Base-by-base conservation (phyloP, 129 eudicot genomes). In the Lonicera japonica region DNA sequence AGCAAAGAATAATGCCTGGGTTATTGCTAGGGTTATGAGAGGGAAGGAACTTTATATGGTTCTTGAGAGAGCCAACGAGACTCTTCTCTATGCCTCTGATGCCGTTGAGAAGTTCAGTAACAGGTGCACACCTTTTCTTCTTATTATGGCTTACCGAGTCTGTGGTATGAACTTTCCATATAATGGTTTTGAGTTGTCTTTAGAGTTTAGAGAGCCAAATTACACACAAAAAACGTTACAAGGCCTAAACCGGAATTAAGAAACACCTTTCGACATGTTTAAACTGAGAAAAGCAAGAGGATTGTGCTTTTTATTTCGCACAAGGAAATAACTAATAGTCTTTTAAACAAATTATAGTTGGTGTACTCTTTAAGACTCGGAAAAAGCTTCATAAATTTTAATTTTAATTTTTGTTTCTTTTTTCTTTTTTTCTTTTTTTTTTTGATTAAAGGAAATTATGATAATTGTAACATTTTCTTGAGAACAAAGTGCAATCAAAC, bases 61-160 rank as follows among this genome's bases (percentile, higher is more conserved):
- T 54, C 90, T 92, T 61, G 99, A 92, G 65, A 88, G 82, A 81
- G 96, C 89, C 68, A 85, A 75, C 39, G 99, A 92, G 51, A 92
- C 99, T 24, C 99, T 92, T 75, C 89, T 92, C 7, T 92, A 88
- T 60, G 99, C 99, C 29, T 80, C 96, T 41, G 99, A 92, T 64
- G 96, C 96, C n/a, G 79, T 83, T 36, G 96, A 92, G 77, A 88
- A 85, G 71, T 92, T 92, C 69, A 92, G 95, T 62, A 84, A 85
- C 81, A 85, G 96, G 99, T 92, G 80, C 52, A n/a, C 8, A 4
- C 4, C 41, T 34, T 25, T 6, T 39, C 6, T 51, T 34, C 36
- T 6, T 39, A 48, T 43, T 55, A 36, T 52, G 29, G 1, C 68
- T 58, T 16, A 25, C 3, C 15, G 53, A 15, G 14, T 58, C 43